Base-by-base conservation (phyloP, 2,329 filamentous ascomycete genomes). In the Hypoxylon sp. region DNA sequence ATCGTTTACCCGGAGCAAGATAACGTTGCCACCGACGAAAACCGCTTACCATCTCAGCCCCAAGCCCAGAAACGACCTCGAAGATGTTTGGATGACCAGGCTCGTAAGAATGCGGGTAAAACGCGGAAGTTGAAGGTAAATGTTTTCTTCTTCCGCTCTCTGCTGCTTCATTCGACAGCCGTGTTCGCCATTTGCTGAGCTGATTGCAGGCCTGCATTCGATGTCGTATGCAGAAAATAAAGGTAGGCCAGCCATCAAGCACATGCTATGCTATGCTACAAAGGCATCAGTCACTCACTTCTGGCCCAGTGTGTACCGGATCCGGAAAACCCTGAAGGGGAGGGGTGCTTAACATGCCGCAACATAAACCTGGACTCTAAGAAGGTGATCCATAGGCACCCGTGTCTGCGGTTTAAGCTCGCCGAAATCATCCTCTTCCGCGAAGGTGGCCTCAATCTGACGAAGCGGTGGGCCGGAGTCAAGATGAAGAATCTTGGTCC, bases 371-470 rank as follows among this genome's bases (percentile, higher is more conserved):
- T 73, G 29, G 78, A 77, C 0, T 85, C 83, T 0, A 82, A 81
- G 42, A 87, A 84, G 68, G 82, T 83, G 1, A 81, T 86, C 4
- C 84, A 86, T 59, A 76, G 78, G 24, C 72, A 83, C 3, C 79
- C 80, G 0, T 87, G 85, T 62, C 73, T 79, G 13, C 81, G 85
- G 11, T 80, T 77, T 68, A 83, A 82, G 67, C 75, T 87, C 10
- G 80, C 78, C 24, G 79, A 83, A 8, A 76, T 82, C 14, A 70
- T 76, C 0, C 72, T 84, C 3, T 83, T 80, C 65, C 83, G 85
- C n/a, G 73, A 74, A 1, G 80, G 82, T 3, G 83, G 83, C 1
- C 77, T 86, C 13, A 72, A 77, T 1, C 77, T 86, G 26, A 87
- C 85, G 0, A 65, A 71, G 2, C 79, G 84, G 22, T 86, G 83